Evolutionary conservation across 2,329 filamentous ascomycete species (phyloP).

Genomic region (Pseudogymnoascus sp.): DNA sequence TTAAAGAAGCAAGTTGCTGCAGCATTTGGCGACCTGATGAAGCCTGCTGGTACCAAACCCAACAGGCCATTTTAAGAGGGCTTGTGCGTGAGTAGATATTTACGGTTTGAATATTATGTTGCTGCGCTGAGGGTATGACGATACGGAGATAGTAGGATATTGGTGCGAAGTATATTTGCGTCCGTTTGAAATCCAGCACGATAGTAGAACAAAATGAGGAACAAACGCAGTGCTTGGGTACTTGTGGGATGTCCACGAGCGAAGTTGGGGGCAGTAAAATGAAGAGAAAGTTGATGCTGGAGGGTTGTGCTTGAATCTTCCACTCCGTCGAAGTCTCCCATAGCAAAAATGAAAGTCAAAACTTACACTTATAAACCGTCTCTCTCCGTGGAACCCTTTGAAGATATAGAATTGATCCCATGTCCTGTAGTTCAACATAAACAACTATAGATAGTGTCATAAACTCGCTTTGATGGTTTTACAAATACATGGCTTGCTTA

Average conservation of each 20-base stretch:
- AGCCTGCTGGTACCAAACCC: constrained; percentile 11
- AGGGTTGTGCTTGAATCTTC: not conserved
- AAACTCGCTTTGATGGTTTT: not conserved
- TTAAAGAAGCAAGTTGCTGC: constrained; percentile 58
- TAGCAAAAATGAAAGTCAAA: constrained; percentile 8
- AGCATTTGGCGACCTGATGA: constrained; percentile 49
- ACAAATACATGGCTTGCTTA: not conserved
- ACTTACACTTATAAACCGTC: not conserved
- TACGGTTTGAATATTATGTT: constrained; percentile 3
- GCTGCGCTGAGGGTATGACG: not conserved
- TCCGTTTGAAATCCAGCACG: constrained; percentile 1
- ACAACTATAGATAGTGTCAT: not conserved
- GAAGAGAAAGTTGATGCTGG: not conserved
- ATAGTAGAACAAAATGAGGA: not conserved
- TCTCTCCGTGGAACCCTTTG: not conserved
- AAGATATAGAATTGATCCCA: not conserved
- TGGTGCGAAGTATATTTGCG: not conserved
- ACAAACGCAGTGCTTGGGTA: not conserved
- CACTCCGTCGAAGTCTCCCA: constrained; percentile 1
- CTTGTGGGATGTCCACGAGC: not conserved
- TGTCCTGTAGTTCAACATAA: not conserved
- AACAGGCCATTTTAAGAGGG: not conserved
- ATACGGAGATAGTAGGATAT: constrained; percentile 1
- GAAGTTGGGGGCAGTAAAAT: not conserved
- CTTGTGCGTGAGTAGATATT: not conserved